Evolutionary conservation across 306 rosid species (phyloP).

Genomic region (Prunus davidiana): DNA sequence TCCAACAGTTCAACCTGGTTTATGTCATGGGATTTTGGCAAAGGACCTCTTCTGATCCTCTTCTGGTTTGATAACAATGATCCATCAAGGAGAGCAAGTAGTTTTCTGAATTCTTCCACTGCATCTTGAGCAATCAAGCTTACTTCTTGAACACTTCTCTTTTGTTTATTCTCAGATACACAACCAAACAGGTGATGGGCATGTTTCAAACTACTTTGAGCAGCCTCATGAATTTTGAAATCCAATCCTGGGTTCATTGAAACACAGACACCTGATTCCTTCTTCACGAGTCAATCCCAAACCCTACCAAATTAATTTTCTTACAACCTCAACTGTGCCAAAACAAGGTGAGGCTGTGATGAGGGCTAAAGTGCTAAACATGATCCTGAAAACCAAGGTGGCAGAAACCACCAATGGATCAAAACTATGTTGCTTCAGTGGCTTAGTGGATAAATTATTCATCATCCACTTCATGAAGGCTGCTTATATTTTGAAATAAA

Average conservation of each 20-base stretch:
- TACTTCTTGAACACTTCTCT: conserved; percentile 22
- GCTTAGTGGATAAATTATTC: conserved; percentile 8
- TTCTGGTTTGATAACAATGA: conserved; percentile 13
- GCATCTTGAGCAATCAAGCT: conserved; percentile 19
- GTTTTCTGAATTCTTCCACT: conserved; percentile 16
- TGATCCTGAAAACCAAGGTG: not conserved
- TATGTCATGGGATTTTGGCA: conserved; percentile 16
- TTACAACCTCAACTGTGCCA: not conserved
- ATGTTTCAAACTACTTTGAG: conserved; percentile 17
- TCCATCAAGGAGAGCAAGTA: conserved; percentile 19
- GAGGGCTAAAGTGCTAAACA: not conserved
- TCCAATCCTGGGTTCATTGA: conserved; percentile 18
- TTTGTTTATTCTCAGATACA: conserved; percentile 13
- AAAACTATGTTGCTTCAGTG: conserved; percentile 3
- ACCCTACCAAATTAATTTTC: not conserved
- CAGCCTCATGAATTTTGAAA: conserved; percentile 23
- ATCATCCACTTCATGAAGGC: conserved; percentile 1
- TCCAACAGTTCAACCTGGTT: conserved; percentile 28
- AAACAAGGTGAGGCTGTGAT: not conserved
- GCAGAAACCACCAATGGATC: not conserved
- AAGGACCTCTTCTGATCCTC: conserved; percentile 29
- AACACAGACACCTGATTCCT: not conserved
- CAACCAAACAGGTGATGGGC: conserved; percentile 17
- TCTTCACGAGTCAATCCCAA: not conserved
- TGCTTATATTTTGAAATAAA: not conserved